These are phyloP conservation scores for Tricholoma saponaceum DNA, from an alignment of 768 basidiomycete species.

Conservation along the genomic window DNA sequence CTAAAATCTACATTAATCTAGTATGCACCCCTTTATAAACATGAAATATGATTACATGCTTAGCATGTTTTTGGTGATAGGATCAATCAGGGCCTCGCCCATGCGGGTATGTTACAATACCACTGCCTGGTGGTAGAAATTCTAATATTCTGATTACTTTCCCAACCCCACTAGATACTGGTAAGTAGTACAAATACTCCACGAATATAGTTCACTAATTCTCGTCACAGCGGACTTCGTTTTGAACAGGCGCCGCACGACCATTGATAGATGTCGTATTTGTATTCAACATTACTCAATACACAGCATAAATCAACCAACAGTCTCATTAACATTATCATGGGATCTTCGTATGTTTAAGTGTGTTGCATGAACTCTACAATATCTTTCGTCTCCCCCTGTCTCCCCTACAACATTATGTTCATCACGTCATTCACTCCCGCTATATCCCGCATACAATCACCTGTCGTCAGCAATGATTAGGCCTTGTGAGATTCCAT, in stretches of 20 bases:
- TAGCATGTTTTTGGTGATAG: constrained; percentile 31
- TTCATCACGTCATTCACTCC: too few species aligned
- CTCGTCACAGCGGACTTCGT: constrained; percentile 67
- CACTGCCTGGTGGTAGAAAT: constrained; percentile 3
- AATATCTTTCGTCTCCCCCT: too few species aligned
- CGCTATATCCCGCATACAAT: too few species aligned
- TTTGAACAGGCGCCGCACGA: constrained; percentile 86
- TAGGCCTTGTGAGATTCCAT: too few species aligned
- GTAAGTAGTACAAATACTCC: constrained; percentile 18
- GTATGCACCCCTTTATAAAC: constrained; percentile 39
- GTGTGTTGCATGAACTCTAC: too few species aligned
- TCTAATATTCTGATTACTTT: constrained; percentile 15
- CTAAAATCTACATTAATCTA: constrained; percentile 94
- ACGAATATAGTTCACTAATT: constrained; percentile 3
- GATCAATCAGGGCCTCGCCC: constrained; percentile 84
- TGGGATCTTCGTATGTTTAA: too few species aligned
- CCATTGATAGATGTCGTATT: constrained; percentile 36
- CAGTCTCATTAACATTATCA: constrained; percentile 1
- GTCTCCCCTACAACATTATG: too few species aligned
- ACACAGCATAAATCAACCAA: constrained; percentile 10
- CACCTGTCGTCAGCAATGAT: too few species aligned
- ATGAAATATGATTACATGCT: background rate
- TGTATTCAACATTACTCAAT: background rate
- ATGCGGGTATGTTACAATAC: constrained; percentile 71
- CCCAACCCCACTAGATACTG: constrained; percentile 28